Evolutionary conservation across 768 basidiomycete genomes (phyloP), one percentile per base, ranked within the genome.

Genomic region (Leccinum incarnatum): DNA sequence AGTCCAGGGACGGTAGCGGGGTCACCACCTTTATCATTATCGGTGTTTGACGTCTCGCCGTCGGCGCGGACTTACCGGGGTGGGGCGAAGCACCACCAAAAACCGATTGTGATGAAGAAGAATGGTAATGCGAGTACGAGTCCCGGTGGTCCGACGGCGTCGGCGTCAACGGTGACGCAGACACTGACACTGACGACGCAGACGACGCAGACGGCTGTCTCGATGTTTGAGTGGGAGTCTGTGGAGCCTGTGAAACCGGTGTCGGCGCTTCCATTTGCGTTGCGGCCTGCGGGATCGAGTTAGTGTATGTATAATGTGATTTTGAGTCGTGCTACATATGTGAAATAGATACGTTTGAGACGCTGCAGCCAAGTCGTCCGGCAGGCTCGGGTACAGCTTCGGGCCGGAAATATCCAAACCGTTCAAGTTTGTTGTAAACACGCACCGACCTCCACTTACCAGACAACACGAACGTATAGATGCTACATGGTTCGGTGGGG

Each of bases 61-160:
- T 65, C 71, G 2, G 42, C 42, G 17, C 70, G 72, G 19, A 64
- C 19, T 0, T 21, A 55, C 45, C 67, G 72, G 6, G 62, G 63
- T 17, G 61, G 51, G 3, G 10, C 7, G 10, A 78, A 76, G 36
- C 69, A 74, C 40, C 78, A 79, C 54, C 66, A 67, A 60, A 75
- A 71, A 53, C 68, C 78, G 2, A 70, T 75, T 34, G 46, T 60
- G 14, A 48, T 76, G 50, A 74, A 71, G 65, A 76, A 73, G 36
- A 62, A 1, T 27, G 21, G 42, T 45, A 45, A 45, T 8, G n/a
- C n/a, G 42, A 42, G 19, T 10, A 11, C 27, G 17, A 62, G 60
- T 21, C 54, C 66, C n/a, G 12, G 8, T 21, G 30, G 32, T n/a
- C 37, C 37, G 37, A 42, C 42, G 42, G 11, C 42, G 42, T 45